A percentile compares a stretch with the other conserved stretches of the same genome.
phyloP scores from a whole-genome alignment of 306 rosid genomes.

The Sicyos edulis region DNA sequence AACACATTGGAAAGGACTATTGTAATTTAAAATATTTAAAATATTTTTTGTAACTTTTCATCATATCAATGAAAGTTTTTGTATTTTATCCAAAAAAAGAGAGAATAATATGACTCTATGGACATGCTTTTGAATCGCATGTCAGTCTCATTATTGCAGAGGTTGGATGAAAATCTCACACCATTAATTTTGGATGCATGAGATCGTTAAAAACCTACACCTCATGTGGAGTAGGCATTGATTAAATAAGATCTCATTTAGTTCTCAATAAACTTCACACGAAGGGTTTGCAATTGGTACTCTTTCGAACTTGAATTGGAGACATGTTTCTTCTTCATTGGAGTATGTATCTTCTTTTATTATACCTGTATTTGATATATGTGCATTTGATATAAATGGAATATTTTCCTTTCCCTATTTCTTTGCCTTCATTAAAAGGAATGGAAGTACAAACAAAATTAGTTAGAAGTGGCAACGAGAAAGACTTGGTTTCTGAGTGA shows the following conservation, averaged over 20 bases:
- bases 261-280: background rate
- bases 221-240: background rate
- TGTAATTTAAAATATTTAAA: no score
- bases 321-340: background rate
- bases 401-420: background rate
- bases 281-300: conserved; percentile 11
- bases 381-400: background rate
- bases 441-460: background rate
- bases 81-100: no score
- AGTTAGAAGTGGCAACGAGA: background rate
- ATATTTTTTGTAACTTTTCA: no score
- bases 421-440: background rate
- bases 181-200: background rate
- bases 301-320: background rate
- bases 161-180: conserved; percentile 5
- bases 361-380: background rate
- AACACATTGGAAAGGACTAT: no score
- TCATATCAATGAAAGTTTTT: no score
- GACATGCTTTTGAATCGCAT: background rate
- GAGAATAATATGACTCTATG: background rate
- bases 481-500: background rate
- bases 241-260: background rate
- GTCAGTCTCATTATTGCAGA: background rate
- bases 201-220: background rate
- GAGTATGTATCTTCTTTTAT: background rate